Percentiles rank a stretch among this genome's conserved stretches.
Conservation (phyloP, 345 rosid genomes). For the Litchi chinensis region DNA sequence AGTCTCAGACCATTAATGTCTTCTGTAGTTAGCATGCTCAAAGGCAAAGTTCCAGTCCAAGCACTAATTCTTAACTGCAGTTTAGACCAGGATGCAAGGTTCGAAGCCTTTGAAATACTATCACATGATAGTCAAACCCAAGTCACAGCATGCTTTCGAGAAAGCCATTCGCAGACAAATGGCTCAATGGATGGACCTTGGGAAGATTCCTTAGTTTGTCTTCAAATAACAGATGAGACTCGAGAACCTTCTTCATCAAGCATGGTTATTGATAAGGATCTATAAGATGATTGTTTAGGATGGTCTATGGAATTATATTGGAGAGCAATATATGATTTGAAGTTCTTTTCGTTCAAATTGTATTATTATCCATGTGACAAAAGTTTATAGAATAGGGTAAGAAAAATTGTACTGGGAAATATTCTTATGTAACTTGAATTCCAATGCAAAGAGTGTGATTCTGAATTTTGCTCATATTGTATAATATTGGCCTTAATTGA, state of each 20-base stretch:
- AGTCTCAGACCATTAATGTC: slow-evolving; percentile 87
- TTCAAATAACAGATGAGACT: slow-evolving; percentile 37
- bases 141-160: slow-evolving; percentile 43
- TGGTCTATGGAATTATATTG: background rate
- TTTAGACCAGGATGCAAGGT: slow-evolving; percentile 57
- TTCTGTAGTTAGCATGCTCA: slow-evolving; percentile 76
- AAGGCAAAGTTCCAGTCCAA: slow-evolving; percentile 71
- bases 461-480: no score
- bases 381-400: no score
- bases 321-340: no score
- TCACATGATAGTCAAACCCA: slow-evolving; percentile 66
- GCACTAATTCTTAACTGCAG: slow-evolving; percentile 72
- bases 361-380: no score
- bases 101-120: slow-evolving; percentile 71
- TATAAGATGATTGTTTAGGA: background rate
- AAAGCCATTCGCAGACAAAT: slow-evolving; percentile 43
- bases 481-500: no score
- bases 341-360: no score
- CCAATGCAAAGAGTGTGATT: no score
- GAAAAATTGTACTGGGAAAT: no score
- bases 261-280: slow-evolving; percentile 29
- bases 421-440: no score
- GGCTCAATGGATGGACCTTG: slow-evolving; percentile 68
- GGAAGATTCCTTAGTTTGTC: slow-evolving; percentile 55
- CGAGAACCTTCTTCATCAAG: slow-evolving; percentile 29